Evolutionary conservation across 2,329 filamentous ascomycete species (phyloP).

Genomic region (Whalleya microplaca): DNA sequence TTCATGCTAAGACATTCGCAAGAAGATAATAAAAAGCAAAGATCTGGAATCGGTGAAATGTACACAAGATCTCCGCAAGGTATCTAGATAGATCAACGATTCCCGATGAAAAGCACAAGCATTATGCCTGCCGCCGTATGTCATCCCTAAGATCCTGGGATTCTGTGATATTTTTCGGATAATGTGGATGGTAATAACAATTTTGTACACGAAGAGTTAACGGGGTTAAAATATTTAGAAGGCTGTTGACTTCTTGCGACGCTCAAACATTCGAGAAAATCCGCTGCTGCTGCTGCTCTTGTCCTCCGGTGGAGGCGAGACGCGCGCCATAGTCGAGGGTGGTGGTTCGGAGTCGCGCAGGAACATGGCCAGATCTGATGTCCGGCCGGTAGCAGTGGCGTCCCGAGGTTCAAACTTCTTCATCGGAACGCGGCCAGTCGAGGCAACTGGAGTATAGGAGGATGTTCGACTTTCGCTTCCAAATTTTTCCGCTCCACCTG

Average conservation of each 20-base stretch:
- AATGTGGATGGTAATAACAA: slow-evolving; percentile 5
- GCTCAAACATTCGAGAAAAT: slow-evolving; percentile 53
- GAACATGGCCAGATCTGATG: slow-evolving; percentile 74
- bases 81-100: slow-evolving; percentile 8
- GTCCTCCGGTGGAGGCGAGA: slow-evolving; percentile 36
- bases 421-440: slow-evolving; percentile 52
- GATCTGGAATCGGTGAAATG: slow-evolving; percentile 11
- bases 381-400: slow-evolving; percentile 51
- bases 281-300: slow-evolving; percentile 47
- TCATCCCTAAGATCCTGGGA: slow-evolving; percentile 13
- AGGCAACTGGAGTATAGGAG: slow-evolving; percentile 21
- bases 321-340: slow-evolving; percentile 38
- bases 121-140: slow-evolving; percentile 10
- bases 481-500: slow-evolving; percentile 49
- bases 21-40: neutral
- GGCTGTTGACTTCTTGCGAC: slow-evolving; percentile 51
- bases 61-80: slow-evolving; percentile 5
- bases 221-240: slow-evolving; percentile 29
- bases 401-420: slow-evolving; percentile 64
- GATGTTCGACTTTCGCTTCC: slow-evolving; percentile 28
- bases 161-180: neutral
- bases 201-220: slow-evolving; percentile 28
- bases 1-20: slow-evolving; percentile 1
- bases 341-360: slow-evolving; percentile 71
- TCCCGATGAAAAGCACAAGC: neutral